A percentile compares a stretch with the other conserved stretches of the same genome.
These are phyloP conservation scores for Magnaporthales sp. DNA, from an alignment of 2,329 filamentous ascomycete genomes.

Conservation along the genomic window DNA sequence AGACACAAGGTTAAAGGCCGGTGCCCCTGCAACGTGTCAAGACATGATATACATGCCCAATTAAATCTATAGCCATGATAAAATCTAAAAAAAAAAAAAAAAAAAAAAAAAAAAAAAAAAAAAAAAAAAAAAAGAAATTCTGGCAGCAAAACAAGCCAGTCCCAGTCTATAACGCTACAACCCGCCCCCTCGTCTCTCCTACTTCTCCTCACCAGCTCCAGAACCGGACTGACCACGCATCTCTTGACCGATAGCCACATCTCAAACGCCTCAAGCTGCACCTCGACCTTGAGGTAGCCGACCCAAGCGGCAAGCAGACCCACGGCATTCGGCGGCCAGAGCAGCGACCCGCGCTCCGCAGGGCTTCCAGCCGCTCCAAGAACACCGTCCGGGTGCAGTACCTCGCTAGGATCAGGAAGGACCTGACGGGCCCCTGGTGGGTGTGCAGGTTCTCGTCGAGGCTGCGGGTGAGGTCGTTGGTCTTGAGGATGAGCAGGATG, in stretches of 20 bases:
- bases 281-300: constrained; percentile 48
- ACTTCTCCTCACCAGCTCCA: background rate
- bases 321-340: constrained; percentile 49
- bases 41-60: background rate
- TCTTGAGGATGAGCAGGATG: constrained; percentile 92
- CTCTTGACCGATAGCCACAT: constrained; percentile 49
- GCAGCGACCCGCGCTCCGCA: constrained; percentile 39
- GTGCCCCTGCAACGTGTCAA: background rate
- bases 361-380: constrained; percentile 52
- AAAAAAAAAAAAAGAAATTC: constrained; percentile 3
- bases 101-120: background rate
- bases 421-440: constrained; percentile 53
- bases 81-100: background rate
- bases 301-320: constrained; percentile 47
- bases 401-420: constrained; percentile 58
- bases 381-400: constrained; percentile 62
- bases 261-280: constrained; percentile 57
- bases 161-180: background rate
- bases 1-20: background rate
- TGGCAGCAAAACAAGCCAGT: background rate
- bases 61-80: background rate
- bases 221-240: constrained; percentile 20
- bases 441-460: constrained; percentile 87
- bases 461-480: constrained; percentile 89
- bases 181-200: background rate